Evolutionary conservation across 306 rosid genomes (phyloP).

Genomic region (Macrotyloma uniflorum): DNA sequence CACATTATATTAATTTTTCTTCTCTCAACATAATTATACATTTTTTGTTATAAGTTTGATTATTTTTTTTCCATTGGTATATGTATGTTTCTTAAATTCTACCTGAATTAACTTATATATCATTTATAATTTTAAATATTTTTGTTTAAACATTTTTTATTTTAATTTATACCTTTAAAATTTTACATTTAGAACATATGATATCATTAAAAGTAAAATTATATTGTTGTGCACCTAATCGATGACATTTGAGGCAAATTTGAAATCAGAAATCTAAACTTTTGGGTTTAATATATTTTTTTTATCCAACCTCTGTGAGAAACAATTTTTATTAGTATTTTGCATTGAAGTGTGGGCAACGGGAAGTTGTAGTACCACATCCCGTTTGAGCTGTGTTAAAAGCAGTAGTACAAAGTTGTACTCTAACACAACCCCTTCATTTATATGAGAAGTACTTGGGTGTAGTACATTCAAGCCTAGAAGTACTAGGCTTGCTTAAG

Average conservation of each 20-base stretch:
- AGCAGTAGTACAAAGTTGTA: constrained; percentile 50
- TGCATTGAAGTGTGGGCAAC: background rate
- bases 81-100: background rate
- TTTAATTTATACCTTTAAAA: too few relatives aligned
- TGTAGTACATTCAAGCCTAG: constrained; percentile 45
- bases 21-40: background rate
- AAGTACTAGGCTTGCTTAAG: constrained; percentile 33
- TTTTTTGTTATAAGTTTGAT: background rate
- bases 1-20: background rate
- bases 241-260: background rate
- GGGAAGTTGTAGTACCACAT: constrained; percentile 25
- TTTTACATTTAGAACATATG: too few relatives aligned
- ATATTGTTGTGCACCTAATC: background rate
- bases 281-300: background rate
- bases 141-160: too few relatives aligned
- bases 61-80: background rate
- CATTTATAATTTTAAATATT: background rate
- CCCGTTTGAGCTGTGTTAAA: constrained; percentile 5
- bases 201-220: background rate
- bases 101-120: background rate
- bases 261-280: background rate
- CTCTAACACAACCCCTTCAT: constrained; percentile 8
- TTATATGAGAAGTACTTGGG: constrained; percentile 23
- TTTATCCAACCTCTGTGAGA: background rate
- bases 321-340: background rate